Percentiles rank a stretch among this genome's conserved stretches.
Conservation (phyloP, 148 eudicot species). For the Simmondsia chinensis region DNA sequence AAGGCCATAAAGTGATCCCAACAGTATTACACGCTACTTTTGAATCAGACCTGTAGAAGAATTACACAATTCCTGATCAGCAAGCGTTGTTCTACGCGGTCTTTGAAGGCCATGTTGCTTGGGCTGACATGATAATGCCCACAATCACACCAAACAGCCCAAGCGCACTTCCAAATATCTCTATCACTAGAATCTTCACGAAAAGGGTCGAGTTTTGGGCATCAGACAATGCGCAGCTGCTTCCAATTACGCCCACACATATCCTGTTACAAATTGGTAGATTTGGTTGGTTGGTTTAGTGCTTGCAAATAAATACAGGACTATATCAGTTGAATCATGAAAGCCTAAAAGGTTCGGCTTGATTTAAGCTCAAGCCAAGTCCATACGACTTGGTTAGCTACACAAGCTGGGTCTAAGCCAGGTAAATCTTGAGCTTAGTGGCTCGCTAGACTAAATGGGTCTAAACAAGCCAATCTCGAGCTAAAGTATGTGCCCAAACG, state of each 20-base stretch:
- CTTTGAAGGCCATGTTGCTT: constrained; percentile 90
- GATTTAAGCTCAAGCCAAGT: neutral
- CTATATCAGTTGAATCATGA: no score
- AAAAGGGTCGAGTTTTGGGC: constrained; percentile 96
- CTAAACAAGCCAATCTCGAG: no score
- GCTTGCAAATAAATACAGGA: no score
- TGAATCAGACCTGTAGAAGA: constrained; percentile 7
- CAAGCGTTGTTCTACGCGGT: constrained; percentile 3
- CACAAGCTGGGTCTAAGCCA: no score
- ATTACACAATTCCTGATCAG: constrained; percentile 6
- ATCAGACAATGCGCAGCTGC: constrained; percentile 99
- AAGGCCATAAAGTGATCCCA: constrained; percentile 7
- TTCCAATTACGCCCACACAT: constrained; percentile 96
- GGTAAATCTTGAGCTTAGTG: no score
- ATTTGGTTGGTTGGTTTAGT: no score
- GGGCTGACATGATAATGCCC: constrained; percentile 98
- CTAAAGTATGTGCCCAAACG: no score
- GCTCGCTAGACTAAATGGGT: no score
- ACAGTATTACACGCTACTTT: constrained; percentile 12
- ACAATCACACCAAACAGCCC: constrained; percentile 97
- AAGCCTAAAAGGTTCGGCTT: neutral
- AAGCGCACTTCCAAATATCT: constrained; percentile 95
- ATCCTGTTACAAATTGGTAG: constrained; percentile 52
- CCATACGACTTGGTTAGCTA: no score
- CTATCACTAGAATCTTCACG: constrained; percentile 91